Base-by-base conservation (phyloP, 305 asterid species). In the Fraxinus nigra region DNA sequence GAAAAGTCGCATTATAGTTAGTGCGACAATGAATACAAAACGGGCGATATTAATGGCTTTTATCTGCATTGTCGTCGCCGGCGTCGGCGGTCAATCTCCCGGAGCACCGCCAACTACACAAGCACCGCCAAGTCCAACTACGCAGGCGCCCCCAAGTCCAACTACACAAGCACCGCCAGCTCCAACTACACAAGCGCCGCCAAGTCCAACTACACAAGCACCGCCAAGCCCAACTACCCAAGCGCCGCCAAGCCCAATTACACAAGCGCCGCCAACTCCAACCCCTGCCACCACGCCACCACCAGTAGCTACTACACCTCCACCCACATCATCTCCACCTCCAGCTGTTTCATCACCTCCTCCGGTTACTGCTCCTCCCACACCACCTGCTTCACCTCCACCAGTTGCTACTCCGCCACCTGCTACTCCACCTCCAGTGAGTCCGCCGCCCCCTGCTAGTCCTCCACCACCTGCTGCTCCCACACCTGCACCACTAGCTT, bases 61-160 rank as follows among this genome's bases (percentile, higher is more conserved):
- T 72, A 79, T 93, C 86, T 91, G 92, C 93, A 69, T 92, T 72
- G 72, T 77, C 82, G 75, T 84, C 77, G 91, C 92, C 81, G 90
- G 86, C 40, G 96, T 89, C 79, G 75, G 75, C 0, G 92, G 82
- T 1, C 95, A 90, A 77, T 79, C 92, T 81, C 97, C 97, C 51
- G 83, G 86, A 18, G 75, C 87, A 7, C 89, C 86, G 3, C 56
- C 56, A 13, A 46, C n/a, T 11, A 46, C 56, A 46, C 56, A 46
- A n/a, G 56, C 56, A 1, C 56, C 56, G 1, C 56, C 56, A 10
- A 0, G n/a, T 11, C 54, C 54, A 13, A 43, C 4, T 43, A 43
- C 54, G 11, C 54, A 43, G 1, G 54, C 54, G 13, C 54, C 54
- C 5, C 54, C 54, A 13, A 0, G 4, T 43, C 54, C 54, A 13